Conservation (phyloP, 2,329 filamentous ascomycete species). For the Dothistroma septosporum region DNA sequence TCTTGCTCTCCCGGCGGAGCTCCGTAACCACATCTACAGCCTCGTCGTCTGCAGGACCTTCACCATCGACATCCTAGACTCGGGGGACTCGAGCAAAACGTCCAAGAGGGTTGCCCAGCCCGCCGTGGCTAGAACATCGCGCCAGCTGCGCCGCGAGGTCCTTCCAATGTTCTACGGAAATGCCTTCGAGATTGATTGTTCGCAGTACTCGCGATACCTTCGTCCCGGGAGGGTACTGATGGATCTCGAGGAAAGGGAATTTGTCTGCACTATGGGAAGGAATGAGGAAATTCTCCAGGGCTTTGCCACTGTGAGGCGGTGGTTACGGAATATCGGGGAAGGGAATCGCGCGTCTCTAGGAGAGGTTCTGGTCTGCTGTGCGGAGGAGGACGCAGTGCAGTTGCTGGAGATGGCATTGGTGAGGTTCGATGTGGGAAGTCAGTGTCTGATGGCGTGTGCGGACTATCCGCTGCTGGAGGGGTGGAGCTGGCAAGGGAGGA, state of each 20-base stretch:
- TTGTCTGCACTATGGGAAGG: not conserved
- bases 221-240: not conserved
- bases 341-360: not conserved
- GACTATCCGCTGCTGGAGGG: not conserved
- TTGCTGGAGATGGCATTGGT: not conserved
- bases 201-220: not conserved
- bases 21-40: slow-evolving; percentile 95
- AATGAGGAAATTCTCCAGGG: not conserved
- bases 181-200: slow-evolving; percentile 1
- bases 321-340: not conserved
- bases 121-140: not conserved
- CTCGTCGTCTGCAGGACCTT: slow-evolving; percentile 1
- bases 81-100: not conserved
- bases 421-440: not conserved
- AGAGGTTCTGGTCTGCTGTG: slow-evolving; percentile 2
- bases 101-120: not conserved
- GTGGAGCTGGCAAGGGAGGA: not conserved
- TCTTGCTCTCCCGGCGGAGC: slow-evolving; percentile 65
- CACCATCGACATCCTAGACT: slow-evolving; percentile 5
- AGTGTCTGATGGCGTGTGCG: not conserved
- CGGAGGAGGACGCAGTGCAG: not conserved
- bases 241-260: not conserved
- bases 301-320: not conserved
- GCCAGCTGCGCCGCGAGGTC: not conserved
- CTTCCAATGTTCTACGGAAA: slow-evolving; percentile 5